These are phyloP conservation scores for Leucosporidium creatinivorum DNA, from an alignment of 768 basidiomycete species.

Conservation along the genomic window DNA sequence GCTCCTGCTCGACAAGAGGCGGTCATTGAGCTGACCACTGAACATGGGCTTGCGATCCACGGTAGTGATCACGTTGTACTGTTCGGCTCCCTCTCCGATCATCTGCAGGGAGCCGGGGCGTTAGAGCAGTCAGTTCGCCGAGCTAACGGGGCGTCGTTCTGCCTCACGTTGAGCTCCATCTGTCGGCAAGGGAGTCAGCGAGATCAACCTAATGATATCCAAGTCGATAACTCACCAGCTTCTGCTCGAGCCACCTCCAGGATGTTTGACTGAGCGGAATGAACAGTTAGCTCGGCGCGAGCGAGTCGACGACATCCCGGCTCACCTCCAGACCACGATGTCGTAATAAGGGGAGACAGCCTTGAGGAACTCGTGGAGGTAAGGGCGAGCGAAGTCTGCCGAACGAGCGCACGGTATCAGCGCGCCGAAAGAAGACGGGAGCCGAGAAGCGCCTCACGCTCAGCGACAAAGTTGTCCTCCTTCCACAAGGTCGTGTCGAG, in stretches of 20 bases:
- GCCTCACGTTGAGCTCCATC: no score
- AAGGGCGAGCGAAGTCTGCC: constrained; percentile 71
- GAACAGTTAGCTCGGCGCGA: neutral
- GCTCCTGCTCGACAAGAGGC: constrained; percentile 49
- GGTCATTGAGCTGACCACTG: constrained; percentile 67
- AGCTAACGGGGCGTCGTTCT: no score
- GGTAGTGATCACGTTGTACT: constrained; percentile 48
- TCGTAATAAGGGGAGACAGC: constrained; percentile 75
- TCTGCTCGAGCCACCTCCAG: constrained; percentile 84
- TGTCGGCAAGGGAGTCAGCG: neutral
- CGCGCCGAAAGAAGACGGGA: constrained; percentile 72
- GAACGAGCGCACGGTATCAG: constrained; percentile 67
- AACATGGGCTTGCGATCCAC: constrained; percentile 86
- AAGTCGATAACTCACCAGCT: constrained; percentile 49
- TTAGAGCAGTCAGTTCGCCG: no score
- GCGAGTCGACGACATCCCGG: neutral
- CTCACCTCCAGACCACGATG: constrained; percentile 70
- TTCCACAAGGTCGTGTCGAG: constrained; percentile 36
- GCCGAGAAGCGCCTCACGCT: constrained; percentile 6
- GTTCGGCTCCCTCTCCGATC: constrained; percentile 7
- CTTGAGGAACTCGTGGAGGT: constrained; percentile 75
- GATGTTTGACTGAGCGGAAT: constrained; percentile 54
- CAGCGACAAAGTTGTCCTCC: neutral
- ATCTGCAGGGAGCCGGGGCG: neutral
- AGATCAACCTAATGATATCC: neutral